These are phyloP conservation scores for Lumnitzera racemosa DNA, from an alignment of 345 rosid species.

Conservation along the genomic window DNA sequence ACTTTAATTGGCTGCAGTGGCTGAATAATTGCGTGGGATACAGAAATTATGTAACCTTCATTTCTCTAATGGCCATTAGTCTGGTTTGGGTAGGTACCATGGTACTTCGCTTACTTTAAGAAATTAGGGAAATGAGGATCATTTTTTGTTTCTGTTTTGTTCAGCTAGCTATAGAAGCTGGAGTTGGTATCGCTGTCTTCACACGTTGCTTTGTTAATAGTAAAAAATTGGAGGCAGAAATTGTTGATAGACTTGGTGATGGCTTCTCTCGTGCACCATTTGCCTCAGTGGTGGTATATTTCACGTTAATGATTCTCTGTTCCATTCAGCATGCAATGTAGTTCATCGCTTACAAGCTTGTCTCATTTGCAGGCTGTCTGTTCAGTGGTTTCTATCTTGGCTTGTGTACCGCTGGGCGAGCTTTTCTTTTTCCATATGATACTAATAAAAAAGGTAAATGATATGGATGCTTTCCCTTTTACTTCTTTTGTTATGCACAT, in stretches of 20 bases:
- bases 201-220: conserved; percentile 85
- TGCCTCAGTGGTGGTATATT: conserved; percentile 87
- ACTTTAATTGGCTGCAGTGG: conserved; percentile 63
- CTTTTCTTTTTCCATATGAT: conserved; percentile 96
- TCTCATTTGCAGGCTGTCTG: conserved; percentile 57
- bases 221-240: conserved; percentile 77
- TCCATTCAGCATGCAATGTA: conserved; percentile 5
- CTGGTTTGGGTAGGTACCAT: conserved; percentile 73
- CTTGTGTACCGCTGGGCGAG: conserved; percentile 86
- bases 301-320: background rate
- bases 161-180: conserved; percentile 86
- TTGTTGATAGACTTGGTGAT: conserved; percentile 91
- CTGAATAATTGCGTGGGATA: conserved; percentile 96
- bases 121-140: background rate
- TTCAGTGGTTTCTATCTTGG: conserved; percentile 81
- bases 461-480: conserved; percentile 1
- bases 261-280: conserved; percentile 95
- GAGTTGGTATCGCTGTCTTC: conserved; percentile 81
- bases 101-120: background rate
- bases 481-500: background rate
- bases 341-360: conserved; percentile 12
- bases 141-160: background rate
- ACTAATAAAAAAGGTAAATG: conserved; percentile 81
- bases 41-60: conserved; percentile 81
- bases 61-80: conserved; percentile 82